phyloP scores from a whole-genome alignment of 768 basidiomycete species.

The Coprinopsis strossmayeri region DNA sequence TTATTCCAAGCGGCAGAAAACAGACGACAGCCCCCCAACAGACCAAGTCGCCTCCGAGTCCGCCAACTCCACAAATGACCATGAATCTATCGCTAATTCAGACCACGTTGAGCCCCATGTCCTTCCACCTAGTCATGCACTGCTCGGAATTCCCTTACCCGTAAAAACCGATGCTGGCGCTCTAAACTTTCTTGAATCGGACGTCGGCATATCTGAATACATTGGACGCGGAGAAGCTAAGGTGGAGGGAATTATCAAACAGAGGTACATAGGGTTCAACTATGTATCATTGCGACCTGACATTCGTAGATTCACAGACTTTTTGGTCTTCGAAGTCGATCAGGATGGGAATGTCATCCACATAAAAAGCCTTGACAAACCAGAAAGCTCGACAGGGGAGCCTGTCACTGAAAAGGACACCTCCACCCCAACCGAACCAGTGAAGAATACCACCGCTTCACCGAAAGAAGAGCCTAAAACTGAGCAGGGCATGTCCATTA shows the following conservation, averaged over 20 bases:
- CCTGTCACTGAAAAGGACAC: constrained; percentile 12
- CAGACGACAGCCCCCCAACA: constrained; percentile 20
- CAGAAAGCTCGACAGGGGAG: constrained; percentile 46
- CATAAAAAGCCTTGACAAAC: constrained; percentile 71
- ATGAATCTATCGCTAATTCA: background rate
- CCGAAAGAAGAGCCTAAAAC: background rate
- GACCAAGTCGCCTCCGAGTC: constrained; percentile 8
- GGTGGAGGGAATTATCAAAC: constrained; percentile 93
- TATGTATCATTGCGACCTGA: no score
- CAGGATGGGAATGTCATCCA: constrained; percentile 74
- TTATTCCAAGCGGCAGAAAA: constrained; percentile 36
- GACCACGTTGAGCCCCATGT: constrained; percentile 22
- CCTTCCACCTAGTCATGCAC: constrained; percentile 69
- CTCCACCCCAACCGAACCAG: constrained; percentile 17
- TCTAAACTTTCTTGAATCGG: constrained; percentile 62
- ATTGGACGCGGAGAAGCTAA: constrained; percentile 61
- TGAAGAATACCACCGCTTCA: constrained; percentile 13
- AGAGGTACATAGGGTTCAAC: constrained; percentile 52
- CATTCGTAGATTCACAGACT: constrained; percentile 83
- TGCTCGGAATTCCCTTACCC: constrained; percentile 55
- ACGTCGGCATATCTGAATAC: constrained; percentile 91
- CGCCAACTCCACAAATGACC: background rate
- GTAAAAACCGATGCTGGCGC: constrained; percentile 40
- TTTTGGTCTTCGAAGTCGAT: constrained; percentile 89
- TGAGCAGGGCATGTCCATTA: no score